phyloP scores from a whole-genome alignment of 768 basidiomycete species.

The Lentinula sp. region DNA sequence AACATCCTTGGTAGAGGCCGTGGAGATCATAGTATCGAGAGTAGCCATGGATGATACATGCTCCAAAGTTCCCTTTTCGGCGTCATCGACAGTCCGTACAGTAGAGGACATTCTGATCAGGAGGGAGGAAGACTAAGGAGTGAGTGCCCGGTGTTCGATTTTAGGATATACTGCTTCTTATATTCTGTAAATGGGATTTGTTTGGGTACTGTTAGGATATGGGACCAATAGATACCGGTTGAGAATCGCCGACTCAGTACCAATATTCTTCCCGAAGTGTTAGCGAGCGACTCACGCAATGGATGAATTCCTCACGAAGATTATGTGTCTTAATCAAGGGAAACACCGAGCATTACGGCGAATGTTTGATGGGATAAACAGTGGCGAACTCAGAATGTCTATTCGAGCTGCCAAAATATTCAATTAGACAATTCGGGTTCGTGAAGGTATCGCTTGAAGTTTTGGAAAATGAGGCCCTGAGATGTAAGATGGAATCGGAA shows the following conservation, averaged over 20 bases:
- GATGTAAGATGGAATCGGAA: neutral
- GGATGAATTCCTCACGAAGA: neutral
- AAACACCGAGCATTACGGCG: too few relatives aligned
- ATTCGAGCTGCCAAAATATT: neutral
- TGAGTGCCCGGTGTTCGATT: neutral
- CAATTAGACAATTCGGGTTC: neutral
- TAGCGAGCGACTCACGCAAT: neutral
- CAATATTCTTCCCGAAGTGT: neutral
- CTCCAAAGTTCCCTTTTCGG: constrained; percentile 4
- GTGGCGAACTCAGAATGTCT: neutral
- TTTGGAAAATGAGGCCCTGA: neutral
- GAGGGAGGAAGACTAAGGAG: neutral
- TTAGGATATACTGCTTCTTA: neutral
- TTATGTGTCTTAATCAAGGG: too few relatives aligned
- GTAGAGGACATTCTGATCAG: neutral
- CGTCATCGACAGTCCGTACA: neutral
- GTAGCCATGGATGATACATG: constrained; percentile 1
- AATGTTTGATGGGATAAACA: neutral
- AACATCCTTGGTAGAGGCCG: neutral
- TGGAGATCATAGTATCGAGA: neutral
- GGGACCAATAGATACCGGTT: neutral
- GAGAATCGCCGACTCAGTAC: neutral
- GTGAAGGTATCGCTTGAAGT: neutral
- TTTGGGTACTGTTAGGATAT: neutral
- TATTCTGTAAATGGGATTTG: neutral